Evolutionary conservation across 257 asterid genomes (phyloP).

Genomic region (Paraleonurus japonicus): DNA sequence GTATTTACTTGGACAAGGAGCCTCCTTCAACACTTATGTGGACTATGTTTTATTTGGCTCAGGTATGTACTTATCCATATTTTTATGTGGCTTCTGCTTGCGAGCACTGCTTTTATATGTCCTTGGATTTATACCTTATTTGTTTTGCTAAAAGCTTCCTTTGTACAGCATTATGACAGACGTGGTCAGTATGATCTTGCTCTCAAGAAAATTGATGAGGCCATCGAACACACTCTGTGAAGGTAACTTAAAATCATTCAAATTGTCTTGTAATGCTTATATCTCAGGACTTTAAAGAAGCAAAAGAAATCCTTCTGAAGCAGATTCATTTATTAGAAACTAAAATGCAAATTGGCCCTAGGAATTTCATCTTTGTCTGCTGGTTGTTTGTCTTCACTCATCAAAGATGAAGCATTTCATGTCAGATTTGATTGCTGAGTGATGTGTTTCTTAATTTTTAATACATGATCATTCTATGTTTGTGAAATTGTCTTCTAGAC

Average conservation of each 20-base stretch:
- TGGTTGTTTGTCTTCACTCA: slow-evolving; percentile 3
- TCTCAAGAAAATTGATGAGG: slow-evolving; percentile 81
- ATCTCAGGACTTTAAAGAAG: neutral
- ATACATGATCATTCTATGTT: neutral
- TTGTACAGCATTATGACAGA: slow-evolving; percentile 90
- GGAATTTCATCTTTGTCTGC: neutral
- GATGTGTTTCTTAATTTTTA: neutral
- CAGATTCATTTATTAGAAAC: slow-evolving; percentile 6
- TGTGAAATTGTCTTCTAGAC: neutral
- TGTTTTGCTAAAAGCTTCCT: slow-evolving; percentile 29
- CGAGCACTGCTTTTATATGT: slow-evolving; percentile 1
- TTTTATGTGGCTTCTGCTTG: slow-evolving; percentile 6
- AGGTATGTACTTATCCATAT: slow-evolving; percentile 49
- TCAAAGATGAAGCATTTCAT: neutral
- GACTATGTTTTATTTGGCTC: slow-evolving; percentile 90
- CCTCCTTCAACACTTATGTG: slow-evolving; percentile 97
- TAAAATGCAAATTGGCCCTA: neutral
- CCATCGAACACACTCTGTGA: slow-evolving; percentile 90
- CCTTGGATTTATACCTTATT: slow-evolving; percentile 13
- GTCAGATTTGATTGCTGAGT: neutral
- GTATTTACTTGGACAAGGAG: slow-evolving; percentile 49
- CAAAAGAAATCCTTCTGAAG: neutral
- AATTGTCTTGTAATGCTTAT: slow-evolving; percentile 1
- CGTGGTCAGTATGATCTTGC: slow-evolving; percentile 75
- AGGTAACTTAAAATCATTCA: slow-evolving; percentile 47